phyloP scores from a whole-genome alignment of 495 filamentous ascomycete genomes.

The Peziza echinospora region DNA sequence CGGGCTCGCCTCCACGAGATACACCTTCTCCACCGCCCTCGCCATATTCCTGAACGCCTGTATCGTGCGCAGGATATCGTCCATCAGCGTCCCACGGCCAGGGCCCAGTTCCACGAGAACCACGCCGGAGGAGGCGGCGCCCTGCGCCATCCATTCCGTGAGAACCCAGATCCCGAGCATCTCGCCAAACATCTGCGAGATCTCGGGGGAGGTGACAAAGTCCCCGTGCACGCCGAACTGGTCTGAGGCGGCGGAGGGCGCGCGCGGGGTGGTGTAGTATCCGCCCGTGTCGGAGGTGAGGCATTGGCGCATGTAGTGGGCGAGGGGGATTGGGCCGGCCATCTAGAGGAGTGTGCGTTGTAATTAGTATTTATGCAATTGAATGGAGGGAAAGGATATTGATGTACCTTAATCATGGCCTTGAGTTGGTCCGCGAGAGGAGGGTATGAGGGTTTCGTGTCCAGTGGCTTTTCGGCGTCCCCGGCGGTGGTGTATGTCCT shows the following conservation, averaged over 20 bases:
- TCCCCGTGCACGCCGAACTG: constrained; percentile 82
- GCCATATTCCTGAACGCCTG: not conserved
- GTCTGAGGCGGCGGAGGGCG: constrained; percentile 35
- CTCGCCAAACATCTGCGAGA: constrained; percentile 92
- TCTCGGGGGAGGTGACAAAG: constrained; percentile 92
- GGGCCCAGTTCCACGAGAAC: constrained; percentile 86
- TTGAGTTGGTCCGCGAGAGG: too few species aligned
- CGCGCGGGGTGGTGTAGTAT: constrained; percentile 66
- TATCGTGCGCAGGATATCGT: constrained; percentile 74
- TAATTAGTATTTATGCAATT: too few species aligned
- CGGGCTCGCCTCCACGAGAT: constrained; percentile 74
- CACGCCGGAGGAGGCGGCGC: constrained; percentile 42
- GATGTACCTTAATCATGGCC: too few species aligned
- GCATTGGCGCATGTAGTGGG: constrained; percentile 95
- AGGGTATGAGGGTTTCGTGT: too few species aligned
- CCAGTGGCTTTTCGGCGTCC: too few species aligned
- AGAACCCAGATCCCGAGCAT: constrained; percentile 84
- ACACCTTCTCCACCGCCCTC: constrained; percentile 53
- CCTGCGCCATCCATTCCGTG: constrained; percentile 88
- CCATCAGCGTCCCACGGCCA: constrained; percentile 89
- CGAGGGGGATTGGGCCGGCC: constrained; percentile 78
- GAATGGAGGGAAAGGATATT: too few species aligned
- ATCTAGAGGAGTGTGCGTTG: too few species aligned
- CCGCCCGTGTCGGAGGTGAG: constrained; percentile 77
- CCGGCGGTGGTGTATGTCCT: too few species aligned